These are phyloP conservation scores for Geoglossum glabrum DNA, from an alignment of 495 filamentous ascomycete genomes.

Conservation along the genomic window DNA sequence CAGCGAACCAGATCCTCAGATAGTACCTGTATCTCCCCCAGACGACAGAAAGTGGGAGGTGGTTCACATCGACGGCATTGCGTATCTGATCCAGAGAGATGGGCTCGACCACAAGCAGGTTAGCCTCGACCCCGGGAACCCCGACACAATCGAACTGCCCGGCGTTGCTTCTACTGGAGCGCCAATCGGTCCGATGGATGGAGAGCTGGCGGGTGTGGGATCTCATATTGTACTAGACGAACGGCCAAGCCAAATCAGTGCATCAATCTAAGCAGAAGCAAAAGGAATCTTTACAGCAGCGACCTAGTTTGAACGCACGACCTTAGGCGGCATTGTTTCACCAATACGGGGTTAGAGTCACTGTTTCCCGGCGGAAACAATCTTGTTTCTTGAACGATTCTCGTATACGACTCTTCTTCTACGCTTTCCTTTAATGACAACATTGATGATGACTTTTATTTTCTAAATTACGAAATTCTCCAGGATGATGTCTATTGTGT, in stretches of 20 bases:
- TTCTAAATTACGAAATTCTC: neutral
- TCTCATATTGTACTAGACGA: neutral
- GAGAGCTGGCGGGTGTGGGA: neutral
- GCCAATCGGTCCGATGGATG: neutral
- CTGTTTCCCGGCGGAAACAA: neutral
- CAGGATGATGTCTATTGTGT: neutral
- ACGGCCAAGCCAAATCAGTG: neutral
- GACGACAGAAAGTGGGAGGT: constrained; percentile 2
- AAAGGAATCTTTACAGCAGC: neutral
- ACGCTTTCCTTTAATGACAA: neutral
- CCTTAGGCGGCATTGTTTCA: neutral
- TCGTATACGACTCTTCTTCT: neutral
- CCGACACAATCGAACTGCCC: neutral
- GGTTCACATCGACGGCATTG: constrained; percentile 1
- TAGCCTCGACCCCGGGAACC: neutral
- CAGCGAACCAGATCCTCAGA: constrained; percentile 1
- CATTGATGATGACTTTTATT: neutral
- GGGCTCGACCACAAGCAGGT: neutral
- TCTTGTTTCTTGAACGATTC: neutral
- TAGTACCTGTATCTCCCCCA: constrained; percentile 2
- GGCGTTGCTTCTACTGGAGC: neutral
- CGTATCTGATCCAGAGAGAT: neutral
- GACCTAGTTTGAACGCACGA: neutral
- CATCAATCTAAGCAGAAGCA: neutral
- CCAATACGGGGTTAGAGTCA: neutral